Evolutionary conservation across 805 yeast genomes (phyloP), one percentile per base, ranked within the genome.

Genomic region (Saccharomycopsis schoenii): DNA sequence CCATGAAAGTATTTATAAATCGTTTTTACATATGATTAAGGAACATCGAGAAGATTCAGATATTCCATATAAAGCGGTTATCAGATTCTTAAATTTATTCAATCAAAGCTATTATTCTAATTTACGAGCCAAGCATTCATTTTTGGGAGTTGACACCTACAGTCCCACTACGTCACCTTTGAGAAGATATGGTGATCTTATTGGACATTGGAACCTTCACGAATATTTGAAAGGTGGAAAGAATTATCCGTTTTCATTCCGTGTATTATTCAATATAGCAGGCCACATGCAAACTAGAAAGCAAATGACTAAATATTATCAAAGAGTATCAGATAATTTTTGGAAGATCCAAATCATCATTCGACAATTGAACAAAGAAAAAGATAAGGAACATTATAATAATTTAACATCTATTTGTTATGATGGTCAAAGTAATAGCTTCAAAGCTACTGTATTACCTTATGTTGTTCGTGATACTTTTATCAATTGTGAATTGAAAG

Each of bases 141-240:
- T 87, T 65, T 72, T 90, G 34, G 96, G 92, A 2, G 72, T 88
- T 9, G 70, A 72, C 0, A 69, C 74, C 5, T 90, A 92, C 68
- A 77, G 86, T 4, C 87, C 89, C 19, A 85, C 88, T 9, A 92
- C 98, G 0, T 91, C 97, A 0, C 98, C 99, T 1, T 75, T 94
- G 65, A 78, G 98, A 70, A 76, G 98, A 65, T 87, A 81, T 66
- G 84, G 87, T 6, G 98, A 93, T 70, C 72, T 91, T 63, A 70
- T 91, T 9, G 85, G 86, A 67, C 97, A 92, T 68, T 81, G 92
- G 82, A 93, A 88, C 67, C 64, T 89, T 1, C 85, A 83, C 60
- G 69, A 82, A 0, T 70, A 68, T 59, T 60, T 85, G n/a, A 21
- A 25, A 47, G 52, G 52, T 21, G 52, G 52, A 21, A 47, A 47